These are phyloP conservation scores for Testicularia cyperi DNA, from an alignment of 1,284 basidiomycete genomes.

Conservation along the genomic window DNA sequence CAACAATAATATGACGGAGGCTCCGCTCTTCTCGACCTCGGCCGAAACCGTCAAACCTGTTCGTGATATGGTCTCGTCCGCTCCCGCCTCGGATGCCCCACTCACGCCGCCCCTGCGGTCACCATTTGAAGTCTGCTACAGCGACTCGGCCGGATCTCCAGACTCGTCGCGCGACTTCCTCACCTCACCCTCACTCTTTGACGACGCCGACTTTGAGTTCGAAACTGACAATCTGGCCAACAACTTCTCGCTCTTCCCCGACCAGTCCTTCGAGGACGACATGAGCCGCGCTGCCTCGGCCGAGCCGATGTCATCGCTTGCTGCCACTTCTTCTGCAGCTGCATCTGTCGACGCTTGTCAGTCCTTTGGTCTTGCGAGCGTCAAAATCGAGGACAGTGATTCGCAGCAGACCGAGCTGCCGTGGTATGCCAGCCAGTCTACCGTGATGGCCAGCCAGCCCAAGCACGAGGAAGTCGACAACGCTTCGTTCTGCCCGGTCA, in stretches of 20 bases:
- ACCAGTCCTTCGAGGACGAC: slow-evolving; percentile 15
- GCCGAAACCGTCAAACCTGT: slow-evolving; percentile 11
- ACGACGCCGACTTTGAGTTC: slow-evolving; percentile 34
- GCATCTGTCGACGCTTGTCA: too few relatives aligned
- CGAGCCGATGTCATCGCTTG: neutral
- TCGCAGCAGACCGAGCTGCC: slow-evolving; percentile 13
- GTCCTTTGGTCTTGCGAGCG: slow-evolving; percentile 10
- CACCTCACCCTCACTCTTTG: slow-evolving; percentile 33
- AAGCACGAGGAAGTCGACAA: slow-evolving; percentile 20
- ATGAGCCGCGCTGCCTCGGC: neutral
- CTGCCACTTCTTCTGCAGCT: neutral
- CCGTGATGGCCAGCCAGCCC: slow-evolving; percentile 23
- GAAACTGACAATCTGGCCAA: slow-evolving; percentile 14
- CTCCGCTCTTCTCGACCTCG: slow-evolving; percentile 8
- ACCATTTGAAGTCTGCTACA: slow-evolving; percentile 29
- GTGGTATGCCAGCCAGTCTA: slow-evolving; percentile 21
- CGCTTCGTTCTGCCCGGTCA: slow-evolving; percentile 1
- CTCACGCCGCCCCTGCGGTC: slow-evolving; percentile 27
- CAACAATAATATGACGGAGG: slow-evolving; percentile 1
- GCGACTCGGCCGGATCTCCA: slow-evolving; percentile 30
- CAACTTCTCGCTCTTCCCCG: slow-evolving; percentile 26
- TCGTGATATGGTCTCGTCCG: neutral
- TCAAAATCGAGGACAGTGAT: slow-evolving; percentile 29
- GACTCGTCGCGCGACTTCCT: slow-evolving; percentile 38
- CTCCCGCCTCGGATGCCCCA: slow-evolving; percentile 3